A percentile compares a stretch with the other conserved stretches of the same genome.
Conservation (phyloP, 2,329 filamentous ascomycete genomes). For the Sporothrix luriei region DNA sequence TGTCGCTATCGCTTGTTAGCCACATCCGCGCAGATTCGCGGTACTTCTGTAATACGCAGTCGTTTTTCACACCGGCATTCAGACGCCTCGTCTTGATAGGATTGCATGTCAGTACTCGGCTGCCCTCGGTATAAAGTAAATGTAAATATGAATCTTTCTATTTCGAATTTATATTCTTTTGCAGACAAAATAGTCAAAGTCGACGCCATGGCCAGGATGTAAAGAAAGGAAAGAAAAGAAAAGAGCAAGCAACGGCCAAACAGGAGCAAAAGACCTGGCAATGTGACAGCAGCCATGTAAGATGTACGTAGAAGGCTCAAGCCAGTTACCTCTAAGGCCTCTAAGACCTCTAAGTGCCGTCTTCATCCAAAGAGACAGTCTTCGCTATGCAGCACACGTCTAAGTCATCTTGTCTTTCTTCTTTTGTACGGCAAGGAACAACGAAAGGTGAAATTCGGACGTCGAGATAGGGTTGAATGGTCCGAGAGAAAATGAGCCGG, state of each 20-base stretch:
- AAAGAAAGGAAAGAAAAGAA: not conserved
- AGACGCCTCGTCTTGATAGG: not conserved
- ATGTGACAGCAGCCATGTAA: not conserved
- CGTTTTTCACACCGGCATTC: not conserved
- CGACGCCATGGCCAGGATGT: not conserved
- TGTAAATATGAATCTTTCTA: conserved; percentile 17
- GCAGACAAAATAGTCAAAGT: not conserved
- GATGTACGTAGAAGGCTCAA: conserved; percentile 10
- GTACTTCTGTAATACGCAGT: conserved; percentile 1
- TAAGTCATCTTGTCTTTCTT: not conserved
- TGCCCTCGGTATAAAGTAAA: not conserved
- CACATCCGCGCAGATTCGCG: not conserved
- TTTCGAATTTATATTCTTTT: conserved; percentile 24
- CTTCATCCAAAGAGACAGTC: not conserved
- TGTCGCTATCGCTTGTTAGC: conserved; percentile 11
- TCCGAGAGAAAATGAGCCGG: not conserved
- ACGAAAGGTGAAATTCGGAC: not conserved
- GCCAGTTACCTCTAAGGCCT: conserved; percentile 22
- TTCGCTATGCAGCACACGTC: conserved; percentile 13
- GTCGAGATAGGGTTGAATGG: not conserved
- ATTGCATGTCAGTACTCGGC: not conserved
- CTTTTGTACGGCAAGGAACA: conserved; percentile 5
- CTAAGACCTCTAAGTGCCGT: conserved; percentile 18
- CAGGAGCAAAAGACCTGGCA: not conserved
- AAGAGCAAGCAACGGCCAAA: not conserved